Percentiles rank a stretch among this genome's conserved stretches.
Evolutionary conservation across 2,329 filamentous ascomycete genomes (phyloP).

Genomic region (Cladophialophora psammophila): DNA sequence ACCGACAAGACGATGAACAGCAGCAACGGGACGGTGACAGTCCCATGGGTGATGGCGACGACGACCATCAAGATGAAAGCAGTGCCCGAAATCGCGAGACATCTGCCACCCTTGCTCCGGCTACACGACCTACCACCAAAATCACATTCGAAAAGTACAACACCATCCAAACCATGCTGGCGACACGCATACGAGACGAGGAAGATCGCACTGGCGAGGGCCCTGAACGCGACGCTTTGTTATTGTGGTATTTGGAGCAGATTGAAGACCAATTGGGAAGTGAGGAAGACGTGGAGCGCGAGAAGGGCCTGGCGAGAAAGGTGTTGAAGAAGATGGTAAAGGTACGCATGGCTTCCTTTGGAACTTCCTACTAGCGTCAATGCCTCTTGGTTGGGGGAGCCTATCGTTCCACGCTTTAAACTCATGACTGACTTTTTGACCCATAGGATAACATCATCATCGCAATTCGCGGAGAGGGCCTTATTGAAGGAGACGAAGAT

Average conservation of each 20-base stretch:
- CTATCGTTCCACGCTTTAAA: conserved; percentile 12
- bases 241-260: conserved; percentile 91
- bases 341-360: conserved; percentile 61
- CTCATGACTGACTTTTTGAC: neutral
- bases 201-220: conserved; percentile 79
- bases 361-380: neutral
- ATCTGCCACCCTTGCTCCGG: conserved; percentile 52
- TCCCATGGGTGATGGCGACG: conserved; percentile 61
- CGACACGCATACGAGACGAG: conserved; percentile 82
- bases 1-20: conserved; percentile 54
- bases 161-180: conserved; percentile 83
- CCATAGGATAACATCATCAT: conserved; percentile 66
- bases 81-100: conserved; percentile 45
- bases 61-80: conserved; percentile 45
- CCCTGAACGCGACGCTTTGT: conserved; percentile 79
- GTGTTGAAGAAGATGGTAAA: conserved; percentile 96
- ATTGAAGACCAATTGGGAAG: conserved; percentile 81
- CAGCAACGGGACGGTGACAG: conserved; percentile 56
- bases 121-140: conserved; percentile 66
- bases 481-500: conserved; percentile 75
- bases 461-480: conserved; percentile 78
- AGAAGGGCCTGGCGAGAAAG: conserved; percentile 77
- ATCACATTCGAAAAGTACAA: conserved; percentile 97
- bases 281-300: conserved; percentile 80
- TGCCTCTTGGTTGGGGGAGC: conserved; percentile 13